phyloP scores from a whole-genome alignment of 1,284 basidiomycete genomes.

The Moesziomyces sp. region DNA sequence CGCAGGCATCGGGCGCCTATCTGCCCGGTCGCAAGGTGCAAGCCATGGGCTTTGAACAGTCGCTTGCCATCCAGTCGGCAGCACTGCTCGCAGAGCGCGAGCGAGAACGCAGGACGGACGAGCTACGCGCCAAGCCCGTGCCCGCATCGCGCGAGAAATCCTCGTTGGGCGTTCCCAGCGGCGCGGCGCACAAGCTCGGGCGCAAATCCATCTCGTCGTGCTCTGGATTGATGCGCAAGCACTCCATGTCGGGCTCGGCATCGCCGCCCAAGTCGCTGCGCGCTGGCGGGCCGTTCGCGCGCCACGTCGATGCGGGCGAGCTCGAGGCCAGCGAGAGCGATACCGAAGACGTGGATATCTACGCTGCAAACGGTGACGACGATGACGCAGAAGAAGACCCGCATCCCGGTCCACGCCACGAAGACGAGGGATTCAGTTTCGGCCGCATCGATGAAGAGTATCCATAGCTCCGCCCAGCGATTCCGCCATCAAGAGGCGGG shows the following conservation, averaged over 20 bases:
- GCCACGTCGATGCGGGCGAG: constrained; percentile 27
- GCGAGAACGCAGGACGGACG: constrained; percentile 33
- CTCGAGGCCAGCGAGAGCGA: constrained; percentile 44
- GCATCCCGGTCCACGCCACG: constrained; percentile 33
- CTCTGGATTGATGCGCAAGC: constrained; percentile 41
- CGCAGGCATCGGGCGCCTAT: constrained; percentile 33
- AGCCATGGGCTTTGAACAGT: constrained; percentile 40
- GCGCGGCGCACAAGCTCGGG: constrained; percentile 39
- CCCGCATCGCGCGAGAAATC: constrained; percentile 28
- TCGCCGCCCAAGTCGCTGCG: constrained; percentile 34
- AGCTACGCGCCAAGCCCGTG: constrained; percentile 19
- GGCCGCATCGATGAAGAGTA: constrained; percentile 32
- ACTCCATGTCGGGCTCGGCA: constrained; percentile 22
- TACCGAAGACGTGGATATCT: constrained; percentile 21
- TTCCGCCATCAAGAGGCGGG: no score
- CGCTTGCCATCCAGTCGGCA: constrained; percentile 42
- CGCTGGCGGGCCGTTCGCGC: constrained; percentile 34
- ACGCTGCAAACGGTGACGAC: constrained; percentile 20
- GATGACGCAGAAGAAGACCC: constrained; percentile 20
- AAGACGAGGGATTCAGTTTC: constrained; percentile 34
- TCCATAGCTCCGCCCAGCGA: constrained; percentile 2
- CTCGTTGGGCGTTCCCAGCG: constrained; percentile 34
- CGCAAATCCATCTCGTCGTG: constrained; percentile 52
- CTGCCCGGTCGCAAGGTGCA: constrained; percentile 41
- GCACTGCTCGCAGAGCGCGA: constrained; percentile 43